Evolutionary conservation across 257 asterid species (phyloP).

Genomic region (Fraxinus anomala): DNA sequence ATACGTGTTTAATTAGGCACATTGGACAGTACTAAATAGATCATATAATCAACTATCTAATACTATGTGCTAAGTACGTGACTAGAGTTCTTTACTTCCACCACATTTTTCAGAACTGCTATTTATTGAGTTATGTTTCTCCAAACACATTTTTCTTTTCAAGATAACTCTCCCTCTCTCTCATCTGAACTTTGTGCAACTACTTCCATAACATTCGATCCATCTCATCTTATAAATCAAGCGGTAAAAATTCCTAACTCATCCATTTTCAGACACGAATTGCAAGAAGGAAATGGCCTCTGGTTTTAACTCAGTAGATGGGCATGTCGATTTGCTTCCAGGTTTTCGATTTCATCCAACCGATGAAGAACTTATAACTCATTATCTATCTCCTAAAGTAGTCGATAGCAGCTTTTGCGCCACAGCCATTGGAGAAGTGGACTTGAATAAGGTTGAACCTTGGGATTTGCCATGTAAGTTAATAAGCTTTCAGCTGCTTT

Average conservation of each 20-base stretch:
- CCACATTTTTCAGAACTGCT: constrained; percentile 28
- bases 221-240: constrained; percentile 10
- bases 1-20: not conserved
- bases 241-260: too few relatives aligned
- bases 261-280: not conserved
- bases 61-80: constrained; percentile 5
- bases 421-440: constrained; percentile 66
- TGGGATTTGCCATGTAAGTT: constrained; percentile 89
- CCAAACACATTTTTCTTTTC: constrained; percentile 28
- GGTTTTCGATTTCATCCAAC: constrained; percentile 81
- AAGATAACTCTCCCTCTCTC: constrained; percentile 21
- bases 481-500: not conserved
- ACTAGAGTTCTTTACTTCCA: constrained; percentile 7
- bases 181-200: constrained; percentile 29
- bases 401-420: constrained; percentile 43
- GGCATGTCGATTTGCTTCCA: constrained; percentile 58
- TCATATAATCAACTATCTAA: not conserved
- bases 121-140: constrained; percentile 46
- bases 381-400: constrained; percentile 56
- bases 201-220: constrained; percentile 18
- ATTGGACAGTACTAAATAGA: not conserved
- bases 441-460: constrained; percentile 75
- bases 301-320: constrained; percentile 24
- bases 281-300: constrained; percentile 31
- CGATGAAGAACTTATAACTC: constrained; percentile 73